Base-by-base conservation (phyloP, 495 filamentous ascomycete genomes). In the Penicillium flavigenum region DNA sequence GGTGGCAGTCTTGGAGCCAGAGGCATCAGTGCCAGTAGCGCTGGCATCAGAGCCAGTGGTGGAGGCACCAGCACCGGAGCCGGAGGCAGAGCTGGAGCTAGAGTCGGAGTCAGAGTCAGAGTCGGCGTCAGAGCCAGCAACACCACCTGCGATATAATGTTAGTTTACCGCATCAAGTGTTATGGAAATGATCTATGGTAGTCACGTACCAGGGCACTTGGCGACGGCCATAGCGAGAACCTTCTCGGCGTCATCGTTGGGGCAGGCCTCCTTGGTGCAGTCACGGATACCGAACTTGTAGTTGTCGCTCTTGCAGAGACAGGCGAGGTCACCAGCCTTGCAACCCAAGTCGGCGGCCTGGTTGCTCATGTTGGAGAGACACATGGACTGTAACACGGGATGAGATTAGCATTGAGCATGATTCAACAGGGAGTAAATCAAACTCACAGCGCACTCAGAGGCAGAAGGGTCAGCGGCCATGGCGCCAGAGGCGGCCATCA, bases 281-380 rank as follows among this genome's bases (percentile, higher is more conserved):
- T 96, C 91, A 47, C 83, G 86, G 57, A 96, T 77, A 66, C 91
- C 91, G 65, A 84, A 88, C 57, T 71, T 69, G 72, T 91, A 95
- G 80, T 90, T 65, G 38, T 63, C 47, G 57, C 82, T 81, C 41
- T 74, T 78, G 83, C 91, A 96, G 46, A 92, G 82, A 78, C 91
- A 96, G 38, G 65, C 63, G 36, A 81, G 52, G 70, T 91, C 82
- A 52, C 74, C 72, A 14, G 62, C 32, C 2, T 57, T 27, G 74
- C 91, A 96, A 49, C 83, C 82, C 56, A 92, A 78, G 8, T 74
- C 63, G 11, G 62, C 57, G 52, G 86, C 84, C 76, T 84, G 77
- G 56, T 55, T 71, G 58, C 87, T 73, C 88, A 94, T 92, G 80
- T 88, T 89, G 74, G 58, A 76, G 64, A 88, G 75, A 67, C 90